These are phyloP conservation scores for Fusarium mundagurra DNA, from an alignment of 2,329 filamentous ascomycete genomes.

Conservation along the genomic window DNA sequence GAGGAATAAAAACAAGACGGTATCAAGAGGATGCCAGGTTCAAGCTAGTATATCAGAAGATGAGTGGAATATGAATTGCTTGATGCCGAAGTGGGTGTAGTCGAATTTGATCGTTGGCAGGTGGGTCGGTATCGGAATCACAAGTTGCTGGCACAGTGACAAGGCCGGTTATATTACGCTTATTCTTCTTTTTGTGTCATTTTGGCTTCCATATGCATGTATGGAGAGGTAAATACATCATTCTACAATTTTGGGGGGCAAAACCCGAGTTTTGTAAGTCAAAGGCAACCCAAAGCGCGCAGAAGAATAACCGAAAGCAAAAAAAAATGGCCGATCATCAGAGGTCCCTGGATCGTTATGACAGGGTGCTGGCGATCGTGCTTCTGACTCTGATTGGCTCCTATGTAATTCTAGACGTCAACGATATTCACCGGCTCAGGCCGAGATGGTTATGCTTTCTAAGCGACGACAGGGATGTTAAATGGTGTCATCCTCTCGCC, in stretches of 20 bases:
- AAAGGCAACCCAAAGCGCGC: neutral
- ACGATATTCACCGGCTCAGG: conserved; percentile 28
- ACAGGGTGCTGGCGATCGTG: neutral
- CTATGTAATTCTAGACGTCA: conserved; percentile 27
- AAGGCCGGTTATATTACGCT: neutral
- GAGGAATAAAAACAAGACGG: neutral
- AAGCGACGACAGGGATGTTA: conserved; percentile 25
- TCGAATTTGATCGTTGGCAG: conserved; percentile 24
- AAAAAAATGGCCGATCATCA: conserved; percentile 9
- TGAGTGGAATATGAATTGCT: conserved; percentile 24
- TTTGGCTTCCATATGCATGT: neutral
- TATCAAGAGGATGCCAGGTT: conserved; percentile 6
- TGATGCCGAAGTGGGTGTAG: conserved; percentile 39
- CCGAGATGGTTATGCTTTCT: conserved; percentile 8
- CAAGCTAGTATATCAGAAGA: conserved; percentile 21
- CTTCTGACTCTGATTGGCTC: conserved; percentile 18
- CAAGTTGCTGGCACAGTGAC: conserved; percentile 11
- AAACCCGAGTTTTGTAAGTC: neutral
- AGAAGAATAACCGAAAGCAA: conserved; percentile 1
- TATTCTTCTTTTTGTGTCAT: neutral
- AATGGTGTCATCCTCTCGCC: conserved; percentile 34
- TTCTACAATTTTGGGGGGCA: neutral
- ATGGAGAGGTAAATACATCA: neutral
- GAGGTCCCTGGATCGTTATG: conserved; percentile 23
- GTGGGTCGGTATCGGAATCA: conserved; percentile 30